Evolutionary conservation across 2,329 filamentous ascomycete species (phyloP), one percentile per base, ranked within the genome.

Genomic region (Fusarium newnesense): DNA sequence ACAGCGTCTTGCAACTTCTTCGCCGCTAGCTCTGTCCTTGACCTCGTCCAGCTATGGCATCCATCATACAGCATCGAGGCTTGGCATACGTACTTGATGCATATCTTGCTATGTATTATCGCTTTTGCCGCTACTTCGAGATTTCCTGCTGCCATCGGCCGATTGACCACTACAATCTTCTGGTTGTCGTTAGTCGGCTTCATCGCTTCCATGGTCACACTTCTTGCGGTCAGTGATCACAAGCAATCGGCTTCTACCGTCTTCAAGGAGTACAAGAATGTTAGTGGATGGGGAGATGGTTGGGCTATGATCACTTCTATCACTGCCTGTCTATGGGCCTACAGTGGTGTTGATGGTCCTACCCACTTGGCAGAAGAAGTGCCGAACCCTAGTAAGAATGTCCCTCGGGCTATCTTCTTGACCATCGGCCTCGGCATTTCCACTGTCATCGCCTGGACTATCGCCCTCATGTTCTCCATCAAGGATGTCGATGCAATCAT

Each of bases 1-100:
- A 60, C 69, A 3, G 75, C 73, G 2, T 78, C 76, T 15, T 77
- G 75, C 62, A 77, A 78, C 36, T 76, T 77, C 58, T 78, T 78
- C 50, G 75, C 72, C 18, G 76, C 76, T 1, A 69, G 69, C 18
- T 78, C 76, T 5, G 60, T 77, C 11, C 56, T 78, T 3, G 76
- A 78, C n/a, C 37, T 77, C 11, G 74, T 59, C 21, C 54, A 49
- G 19, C 43, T 77, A 2, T 78, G 75, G 76, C 64, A 75, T 8
- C 64, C 69, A 1, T 59, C 67, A 2, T 78, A 78, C 37, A 54
- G 49, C 16, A 69, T 70, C 5, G 59, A 78, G 32, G 57, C 75
- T 1, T 78, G 76, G 76, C 76, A 78, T 24, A 76, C 76, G 5
- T 77, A 78, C 15, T 18, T 78, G 19, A 52, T 78, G 54, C 76